Evolutionary conservation across 202 grass and related monocot genomes (phyloP), one percentile per base, ranked within the genome.

Genomic region (Elaeis oleifera): DNA sequence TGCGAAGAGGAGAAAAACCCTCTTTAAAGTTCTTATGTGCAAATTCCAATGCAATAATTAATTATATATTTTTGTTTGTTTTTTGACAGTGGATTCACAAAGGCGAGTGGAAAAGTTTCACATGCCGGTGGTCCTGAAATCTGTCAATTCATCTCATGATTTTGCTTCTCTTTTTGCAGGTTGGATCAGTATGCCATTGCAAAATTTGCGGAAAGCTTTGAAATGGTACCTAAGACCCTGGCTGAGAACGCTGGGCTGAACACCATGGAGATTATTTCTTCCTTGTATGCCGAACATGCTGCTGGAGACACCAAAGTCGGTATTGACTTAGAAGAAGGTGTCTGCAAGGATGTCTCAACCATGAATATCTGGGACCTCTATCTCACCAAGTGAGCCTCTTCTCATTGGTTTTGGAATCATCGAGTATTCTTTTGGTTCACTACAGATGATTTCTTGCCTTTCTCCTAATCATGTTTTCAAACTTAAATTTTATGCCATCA

Each of bases 111-210:
- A 44, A 8, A 13, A 29, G 6, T 44, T 39, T 13, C 8, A 44
- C 36, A 44, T 44, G 36, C 36, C 1, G 13, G 9, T 13, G 8
- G 36, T 44, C 36, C 9, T 44, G 36, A 44, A 44, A 44, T 44
- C 8, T 44, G 36, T 8, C 36, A 44, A 44, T 44, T 44, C 36
- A 13, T 44, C 36, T 13, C 11, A 2, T 44, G 2, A 44, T 44
- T 13, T 44, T 44, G 36, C 9, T 44, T 39, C 36, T 11, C 8
- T 11, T 71, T 6, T 65, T 88, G 16, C 79, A 92, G 84, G 24
- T 82, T 99, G 82, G 94, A 99, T 54, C 88, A 99, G 76, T 89
- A 92, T 84, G 94, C 94, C 19, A 89, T 99, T 80, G 85, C 88
- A 18, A 99, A 99, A 75, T 99, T 99, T 69, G 79, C 82, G 36